Percentiles rank a stretch among this genome's conserved stretches.
Evolutionary conservation across 345 rosid genomes (phyloP).

Genomic region (Abelmoschus esculentus): DNA sequence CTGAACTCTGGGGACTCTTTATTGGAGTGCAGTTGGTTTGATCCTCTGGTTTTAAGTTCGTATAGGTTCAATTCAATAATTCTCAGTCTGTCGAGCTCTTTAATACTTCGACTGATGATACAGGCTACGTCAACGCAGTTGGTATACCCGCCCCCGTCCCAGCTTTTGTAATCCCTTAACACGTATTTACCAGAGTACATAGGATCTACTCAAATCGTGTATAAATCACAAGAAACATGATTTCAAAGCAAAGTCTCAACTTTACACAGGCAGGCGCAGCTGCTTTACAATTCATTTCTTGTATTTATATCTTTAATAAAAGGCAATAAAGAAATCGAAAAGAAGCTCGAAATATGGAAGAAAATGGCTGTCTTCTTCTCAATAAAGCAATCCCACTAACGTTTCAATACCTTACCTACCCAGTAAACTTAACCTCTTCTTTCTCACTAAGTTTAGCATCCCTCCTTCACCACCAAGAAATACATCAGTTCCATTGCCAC

Average conservation of each 20-base stretch:
- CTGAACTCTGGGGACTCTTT: no score
- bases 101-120: no score
- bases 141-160: not conserved
- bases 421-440: not conserved
- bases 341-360: conserved; percentile 16
- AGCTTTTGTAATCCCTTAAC: not conserved
- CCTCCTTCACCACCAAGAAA: conserved; percentile 2
- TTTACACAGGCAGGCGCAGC: conserved; percentile 13
- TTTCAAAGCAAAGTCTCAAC: conserved; percentile 13
- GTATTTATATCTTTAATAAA: conserved; percentile 17
- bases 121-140: no score
- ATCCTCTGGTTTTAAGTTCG: no score
- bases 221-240: conserved; percentile 9
- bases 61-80: no score
- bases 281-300: conserved; percentile 3
- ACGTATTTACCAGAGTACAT: not conserved
- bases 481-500: not conserved
- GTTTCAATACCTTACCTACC: not conserved
- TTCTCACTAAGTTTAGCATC: conserved; percentile 1
- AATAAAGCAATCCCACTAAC: conserved; percentile 27
- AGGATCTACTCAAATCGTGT: not conserved
- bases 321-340: conserved; percentile 20
- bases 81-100: no score
- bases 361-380: not conserved
- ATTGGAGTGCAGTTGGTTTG: no score